These are phyloP conservation scores for Wickerhamia fluorescens DNA, from an alignment of 805 yeast genomes.

Conservation along the genomic window DNA sequence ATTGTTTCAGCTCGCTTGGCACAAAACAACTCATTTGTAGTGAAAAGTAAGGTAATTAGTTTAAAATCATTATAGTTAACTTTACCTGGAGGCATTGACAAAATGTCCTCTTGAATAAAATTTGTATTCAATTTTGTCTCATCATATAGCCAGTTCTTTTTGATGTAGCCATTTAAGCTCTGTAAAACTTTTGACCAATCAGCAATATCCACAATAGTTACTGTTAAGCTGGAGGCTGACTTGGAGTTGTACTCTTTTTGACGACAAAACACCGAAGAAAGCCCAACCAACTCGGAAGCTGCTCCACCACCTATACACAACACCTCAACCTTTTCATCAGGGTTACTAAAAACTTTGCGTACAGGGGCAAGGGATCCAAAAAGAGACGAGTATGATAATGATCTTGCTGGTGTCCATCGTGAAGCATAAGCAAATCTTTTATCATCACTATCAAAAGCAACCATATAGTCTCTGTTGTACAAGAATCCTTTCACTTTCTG, in stretches of 20 bases:
- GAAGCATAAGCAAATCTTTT: conserved; percentile 72
- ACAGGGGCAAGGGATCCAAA: conserved; percentile 46
- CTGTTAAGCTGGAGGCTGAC: conserved; percentile 27
- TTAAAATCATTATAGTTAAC: conserved; percentile 18
- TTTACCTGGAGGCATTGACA: conserved; percentile 6
- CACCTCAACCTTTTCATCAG: conserved; percentile 27
- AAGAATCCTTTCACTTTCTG: conserved; percentile 67
- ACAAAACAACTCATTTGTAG: conserved; percentile 80
- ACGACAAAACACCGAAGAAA: conserved; percentile 50
- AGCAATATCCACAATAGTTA: conserved; percentile 68
- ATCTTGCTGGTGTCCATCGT: conserved; percentile 83
- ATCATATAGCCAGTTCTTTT: conserved; percentile 46
- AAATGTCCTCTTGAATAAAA: conserved; percentile 26
- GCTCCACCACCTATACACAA: conserved; percentile 87
- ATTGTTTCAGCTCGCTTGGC: conserved; percentile 60
- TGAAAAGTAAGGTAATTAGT: conserved; percentile 68
- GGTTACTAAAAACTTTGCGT: conserved; percentile 27
- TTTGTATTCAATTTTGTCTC: conserved; percentile 19
- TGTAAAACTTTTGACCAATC: conserved; percentile 59
- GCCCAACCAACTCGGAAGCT: conserved; percentile 67
- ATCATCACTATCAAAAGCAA: conserved; percentile 58
- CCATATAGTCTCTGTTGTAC: conserved; percentile 60
- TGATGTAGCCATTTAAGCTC: conserved; percentile 37
- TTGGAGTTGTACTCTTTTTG: conserved; percentile 28
- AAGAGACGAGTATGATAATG: conserved; percentile 65